Conservation (phyloP, 1,284 basidiomycete genomes). For the Ceratorhiza oryzae-sativae region DNA sequence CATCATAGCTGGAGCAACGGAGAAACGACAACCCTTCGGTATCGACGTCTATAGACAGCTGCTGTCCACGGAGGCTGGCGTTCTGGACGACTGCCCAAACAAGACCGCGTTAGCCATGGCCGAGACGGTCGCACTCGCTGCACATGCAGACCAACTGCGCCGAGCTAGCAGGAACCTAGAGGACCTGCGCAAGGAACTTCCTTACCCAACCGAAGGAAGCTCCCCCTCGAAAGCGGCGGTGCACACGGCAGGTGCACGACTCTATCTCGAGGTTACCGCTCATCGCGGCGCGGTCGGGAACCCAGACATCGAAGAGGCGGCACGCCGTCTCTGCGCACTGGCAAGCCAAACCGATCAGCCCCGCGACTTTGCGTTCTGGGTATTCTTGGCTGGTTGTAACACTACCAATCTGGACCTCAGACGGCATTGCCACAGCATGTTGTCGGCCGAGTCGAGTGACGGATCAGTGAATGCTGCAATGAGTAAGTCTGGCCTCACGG, state of each 20-base stretch:
- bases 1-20: conserved; percentile 12
- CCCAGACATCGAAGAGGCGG: not conserved
- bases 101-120: not conserved
- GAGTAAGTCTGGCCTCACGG: not conserved
- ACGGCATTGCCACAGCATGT: not conserved
- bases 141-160: not conserved
- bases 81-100: conserved; percentile 4
- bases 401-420: not conserved
- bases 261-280: conserved; percentile 20
- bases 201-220: not conserved
- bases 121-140: conserved; percentile 20
- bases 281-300: not conserved
- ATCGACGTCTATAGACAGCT: conserved; percentile 10
- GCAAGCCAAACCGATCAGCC: not conserved
- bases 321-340: not conserved
- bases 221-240: not conserved
- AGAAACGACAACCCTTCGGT: not conserved
- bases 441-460: not conserved
- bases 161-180: not conserved
- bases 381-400: conserved; percentile 22
- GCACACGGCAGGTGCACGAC: not conserved
- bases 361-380: conserved; percentile 28
- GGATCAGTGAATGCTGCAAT: not conserved
- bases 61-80: not conserved
- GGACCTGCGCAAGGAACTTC: not conserved